Evolutionary conservation across 495 filamentous ascomycete genomes (phyloP).

Genomic region (Amniculicola lignicola): DNA sequence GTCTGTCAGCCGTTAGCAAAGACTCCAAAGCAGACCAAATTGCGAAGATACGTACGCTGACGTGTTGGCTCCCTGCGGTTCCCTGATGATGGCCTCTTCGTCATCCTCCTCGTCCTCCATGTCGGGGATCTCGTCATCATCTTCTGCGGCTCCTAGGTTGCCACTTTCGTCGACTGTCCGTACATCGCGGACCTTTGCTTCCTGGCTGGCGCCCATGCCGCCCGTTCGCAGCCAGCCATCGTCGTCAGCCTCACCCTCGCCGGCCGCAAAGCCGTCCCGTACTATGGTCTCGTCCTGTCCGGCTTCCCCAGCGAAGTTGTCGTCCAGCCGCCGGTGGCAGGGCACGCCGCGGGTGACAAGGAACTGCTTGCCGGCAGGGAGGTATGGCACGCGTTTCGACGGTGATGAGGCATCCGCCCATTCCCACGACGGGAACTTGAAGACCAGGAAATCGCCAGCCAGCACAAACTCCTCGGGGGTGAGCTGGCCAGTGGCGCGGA

Average conservation of each 20-base stretch:
- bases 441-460: constrained; percentile 96
- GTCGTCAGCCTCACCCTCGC: constrained; percentile 55
- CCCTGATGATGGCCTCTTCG: constrained; percentile 93
- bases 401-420: constrained; percentile 84
- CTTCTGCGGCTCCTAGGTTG: constrained; percentile 68
- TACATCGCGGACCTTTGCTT: constrained; percentile 72
- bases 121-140: constrained; percentile 84
- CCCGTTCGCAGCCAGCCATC: constrained; percentile 91
- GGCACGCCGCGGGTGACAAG: constrained; percentile 92
- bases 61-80: constrained; percentile 56
- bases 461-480: constrained; percentile 96
- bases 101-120: constrained; percentile 98
- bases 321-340: constrained; percentile 84
- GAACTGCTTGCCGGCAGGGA: constrained; percentile 91
- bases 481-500: constrained; percentile 88
- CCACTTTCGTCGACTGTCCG: constrained; percentile 79
- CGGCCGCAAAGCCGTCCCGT: constrained; percentile 63
- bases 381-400: constrained; percentile 71
- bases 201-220: constrained; percentile 67
- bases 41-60: constrained; percentile 59
- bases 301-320: constrained; percentile 86
- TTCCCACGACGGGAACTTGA: constrained; percentile 99
- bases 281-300: constrained; percentile 81
- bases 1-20: constrained; percentile 49
- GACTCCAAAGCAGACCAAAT: neutral